Percentiles rank a stretch among this genome's conserved stretches.
These are phyloP conservation scores for Fusarium avenaceum DNA, from an alignment of 2,329 filamentous ascomycete species.

Conservation along the genomic window DNA sequence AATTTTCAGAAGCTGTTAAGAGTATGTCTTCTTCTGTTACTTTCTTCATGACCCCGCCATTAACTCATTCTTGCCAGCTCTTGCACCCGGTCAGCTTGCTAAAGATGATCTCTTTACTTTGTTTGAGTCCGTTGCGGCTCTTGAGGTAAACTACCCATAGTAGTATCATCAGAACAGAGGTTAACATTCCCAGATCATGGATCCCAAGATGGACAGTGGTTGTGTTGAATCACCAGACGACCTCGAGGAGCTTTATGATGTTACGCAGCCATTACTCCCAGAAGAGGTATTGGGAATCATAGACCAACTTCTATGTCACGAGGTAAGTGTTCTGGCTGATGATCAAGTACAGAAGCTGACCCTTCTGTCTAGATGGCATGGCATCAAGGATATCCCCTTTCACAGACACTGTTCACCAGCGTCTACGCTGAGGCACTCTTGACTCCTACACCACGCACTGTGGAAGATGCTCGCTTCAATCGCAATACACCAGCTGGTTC, in stretches of 20 bases:
- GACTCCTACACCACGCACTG: constrained; percentile 73
- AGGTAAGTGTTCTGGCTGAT: constrained; percentile 66
- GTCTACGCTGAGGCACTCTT: constrained; percentile 89
- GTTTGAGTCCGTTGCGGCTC: constrained; percentile 91
- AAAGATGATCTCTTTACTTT: constrained; percentile 96
- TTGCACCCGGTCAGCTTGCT: constrained; percentile 84
- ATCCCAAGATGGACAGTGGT: constrained; percentile 98
- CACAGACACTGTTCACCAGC: constrained; percentile 94
- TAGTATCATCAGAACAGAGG: neutral
- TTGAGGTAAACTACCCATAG: constrained; percentile 69
- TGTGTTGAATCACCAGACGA: constrained; percentile 82
- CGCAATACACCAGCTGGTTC: constrained; percentile 49
- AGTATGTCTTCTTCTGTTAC: constrained; percentile 57
- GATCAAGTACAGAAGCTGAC: neutral
- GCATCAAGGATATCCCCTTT: constrained; percentile 95
- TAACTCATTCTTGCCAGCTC: constrained; percentile 64
- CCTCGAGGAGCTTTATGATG: constrained; percentile 87
- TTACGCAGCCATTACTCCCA: constrained; percentile 74
- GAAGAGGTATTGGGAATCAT: constrained; percentile 92
- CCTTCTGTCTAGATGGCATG: constrained; percentile 80
- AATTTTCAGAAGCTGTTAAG: constrained; percentile 66
- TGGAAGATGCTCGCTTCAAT: constrained; percentile 76
- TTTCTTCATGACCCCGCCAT: constrained; percentile 26
- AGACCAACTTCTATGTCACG: constrained; percentile 89
- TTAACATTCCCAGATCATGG: constrained; percentile 83